A percentile compares a stretch with the other conserved stretches of the same genome.
phyloP scores from a whole-genome alignment of 345 rosid species.

The Eucalyptus polyanthemos region DNA sequence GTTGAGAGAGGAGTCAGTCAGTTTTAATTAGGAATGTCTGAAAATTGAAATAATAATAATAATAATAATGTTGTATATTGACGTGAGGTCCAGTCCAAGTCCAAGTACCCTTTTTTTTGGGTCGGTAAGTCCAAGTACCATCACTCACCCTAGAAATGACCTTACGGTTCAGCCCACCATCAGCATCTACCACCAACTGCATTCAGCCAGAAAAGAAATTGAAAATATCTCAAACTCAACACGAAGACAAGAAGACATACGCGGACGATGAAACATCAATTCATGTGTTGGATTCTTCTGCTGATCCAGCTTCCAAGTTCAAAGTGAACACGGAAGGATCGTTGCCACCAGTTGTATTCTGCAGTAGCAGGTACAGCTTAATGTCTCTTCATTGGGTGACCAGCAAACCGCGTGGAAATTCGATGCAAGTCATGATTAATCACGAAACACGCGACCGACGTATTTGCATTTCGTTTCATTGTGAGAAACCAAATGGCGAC shows the following conservation, averaged over 20 bases:
- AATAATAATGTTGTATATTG: background rate
- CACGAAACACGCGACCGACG: background rate
- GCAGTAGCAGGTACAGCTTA: background rate
- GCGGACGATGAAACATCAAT: background rate
- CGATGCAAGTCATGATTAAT: background rate
- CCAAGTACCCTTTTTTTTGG: background rate
- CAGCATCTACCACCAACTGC: background rate
- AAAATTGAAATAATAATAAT: too few species aligned
- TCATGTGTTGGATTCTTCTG: background rate
- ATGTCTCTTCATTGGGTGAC: background rate
- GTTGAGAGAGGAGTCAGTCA: background rate
- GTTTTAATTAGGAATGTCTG: background rate
- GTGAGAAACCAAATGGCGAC: background rate
- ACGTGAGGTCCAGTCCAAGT: background rate
- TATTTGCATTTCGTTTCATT: background rate
- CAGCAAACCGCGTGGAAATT: background rate
- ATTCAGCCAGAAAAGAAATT: background rate
- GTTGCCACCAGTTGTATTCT: background rate
- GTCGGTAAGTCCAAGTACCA: too few species aligned
- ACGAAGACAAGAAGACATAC: background rate
- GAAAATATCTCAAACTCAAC: background rate
- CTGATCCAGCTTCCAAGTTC: background rate
- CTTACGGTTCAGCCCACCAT: background rate
- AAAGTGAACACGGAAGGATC: background rate
- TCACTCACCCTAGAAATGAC: background rate